A percentile compares a stretch with the other conserved stretches of the same genome.
phyloP scores from a whole-genome alignment of 1,284 basidiomycete genomes.

The Rhodofomes roseus region DNA sequence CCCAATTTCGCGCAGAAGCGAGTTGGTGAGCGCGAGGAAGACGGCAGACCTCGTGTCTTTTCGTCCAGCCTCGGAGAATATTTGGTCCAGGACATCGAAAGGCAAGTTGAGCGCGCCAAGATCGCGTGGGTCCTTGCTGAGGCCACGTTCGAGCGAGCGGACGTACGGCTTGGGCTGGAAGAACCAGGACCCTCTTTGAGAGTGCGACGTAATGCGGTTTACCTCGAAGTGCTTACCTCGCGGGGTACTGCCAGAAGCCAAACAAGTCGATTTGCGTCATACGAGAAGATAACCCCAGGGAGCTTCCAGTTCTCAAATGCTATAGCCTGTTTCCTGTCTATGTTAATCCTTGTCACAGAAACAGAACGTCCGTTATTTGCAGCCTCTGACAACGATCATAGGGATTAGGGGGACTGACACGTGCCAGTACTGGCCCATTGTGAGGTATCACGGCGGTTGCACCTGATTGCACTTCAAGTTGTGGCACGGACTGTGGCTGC shows the following conservation, averaged over 20 bases:
- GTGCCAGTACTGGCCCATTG: too few species aligned
- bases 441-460: too few species aligned
- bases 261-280: neutral
- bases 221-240: neutral
- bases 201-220: too few species aligned
- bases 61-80: neutral
- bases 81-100: neutral
- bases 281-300: neutral
- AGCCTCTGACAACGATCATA: too few species aligned
- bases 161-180: neutral
- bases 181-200: too few species aligned
- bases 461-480: too few species aligned
- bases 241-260: neutral
- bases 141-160: neutral
- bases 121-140: neutral
- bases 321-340: neutral
- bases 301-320: neutral
- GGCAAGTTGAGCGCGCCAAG: neutral
- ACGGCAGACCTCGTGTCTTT: neutral
- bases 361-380: neutral
- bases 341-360: neutral
- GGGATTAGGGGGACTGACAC: too few species aligned
- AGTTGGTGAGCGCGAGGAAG: slow-evolving; percentile 11
- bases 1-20: slow-evolving; percentile 3
- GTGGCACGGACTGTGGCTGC: too few species aligned